phyloP scores from a whole-genome alignment of 352 stramenopile genomes.

The Globisporangium echinulatum region DNA sequence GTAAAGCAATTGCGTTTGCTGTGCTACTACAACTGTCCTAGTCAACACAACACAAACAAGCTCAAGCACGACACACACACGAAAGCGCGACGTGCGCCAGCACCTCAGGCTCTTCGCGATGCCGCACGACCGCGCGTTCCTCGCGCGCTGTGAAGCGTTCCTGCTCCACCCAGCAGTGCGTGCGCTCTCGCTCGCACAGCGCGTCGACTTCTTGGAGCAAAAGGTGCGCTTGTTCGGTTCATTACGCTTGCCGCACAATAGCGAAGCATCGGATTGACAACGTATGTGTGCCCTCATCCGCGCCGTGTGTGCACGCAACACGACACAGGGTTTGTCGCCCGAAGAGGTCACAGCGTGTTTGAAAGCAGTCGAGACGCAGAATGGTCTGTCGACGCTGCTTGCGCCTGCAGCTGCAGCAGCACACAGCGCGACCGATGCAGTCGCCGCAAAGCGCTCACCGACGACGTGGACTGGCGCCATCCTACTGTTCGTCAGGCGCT shows the following conservation, averaged over 20 bases:
- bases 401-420: slow-evolving; percentile 7
- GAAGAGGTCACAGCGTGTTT: slow-evolving; percentile 61
- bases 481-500: slow-evolving; percentile 20
- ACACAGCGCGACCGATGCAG: background rate
- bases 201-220: slow-evolving; percentile 69
- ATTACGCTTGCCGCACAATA: background rate
- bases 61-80: background rate
- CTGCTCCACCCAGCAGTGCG: slow-evolving; percentile 60
- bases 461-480: slow-evolving; percentile 16
- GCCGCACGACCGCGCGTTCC: slow-evolving; percentile 24
- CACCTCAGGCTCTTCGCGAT: slow-evolving; percentile 9
- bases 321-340: slow-evolving; percentile 35
- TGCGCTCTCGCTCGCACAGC: slow-evolving; percentile 54
- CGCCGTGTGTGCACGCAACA: background rate
- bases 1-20: background rate
- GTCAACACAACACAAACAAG: slow-evolving; percentile 5
- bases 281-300: background rate
- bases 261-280: background rate
- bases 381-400: slow-evolving; percentile 45
- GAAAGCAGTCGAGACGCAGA: slow-evolving; percentile 43
- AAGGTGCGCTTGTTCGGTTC: slow-evolving; percentile 22
- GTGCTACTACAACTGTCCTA: background rate
- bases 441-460: background rate
- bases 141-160: slow-evolving; percentile 63
- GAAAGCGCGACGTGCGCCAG: no score